Base-by-base conservation (phyloP, 805 yeast species). In the Sungouiozyma ichnusensis region DNA sequence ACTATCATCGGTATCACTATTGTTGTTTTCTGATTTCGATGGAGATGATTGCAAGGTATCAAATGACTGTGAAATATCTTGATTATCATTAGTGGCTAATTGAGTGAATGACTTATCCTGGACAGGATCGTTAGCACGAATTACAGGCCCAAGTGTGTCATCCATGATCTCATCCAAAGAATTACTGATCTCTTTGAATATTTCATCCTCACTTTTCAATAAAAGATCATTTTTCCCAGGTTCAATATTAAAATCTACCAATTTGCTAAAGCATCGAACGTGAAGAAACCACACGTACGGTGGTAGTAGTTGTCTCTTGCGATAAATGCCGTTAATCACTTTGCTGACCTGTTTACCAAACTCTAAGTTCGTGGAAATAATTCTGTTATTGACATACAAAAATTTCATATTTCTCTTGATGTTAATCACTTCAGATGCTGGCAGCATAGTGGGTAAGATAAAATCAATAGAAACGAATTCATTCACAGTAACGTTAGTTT, bases 201-300 rank as follows among this genome's bases (percentile, higher is more conserved):
- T 16, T 0, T 13, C 14, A 1, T 50, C 54, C 16, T 54, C 49
- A 17, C 54, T 48, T 13, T 43, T 45, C 0, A 70, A 40, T 43
- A 70, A 31, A 3, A 68, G 53, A 49, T 69, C 72, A 31, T 64
- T 62, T 42, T 71, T 71, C 40, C 60, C 65, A 3, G 74, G 74
- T 43, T 70, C 74, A 20, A 71, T 60, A 44, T 69, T 71, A 1
- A 68, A 50, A 55, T 70, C 74, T 2, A 54, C 20, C 2, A 47
- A 19, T 49, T 56, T n/a, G 4, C 38, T 27, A 17, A 42, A 43
- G 20, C 60, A 42, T 1, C n/a, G 20, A 1, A 69, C n/a, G 17
- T 54, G 44, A 1, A 68, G n/a, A 40, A 44, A 55, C 73, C 74
- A 70, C 5, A 53, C 42, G 2, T 40, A 45, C 1, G 72, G 72